Evolutionary conservation across 805 yeast genomes (phyloP), one percentile per base, ranked within the genome.

Genomic region (Komagataella ulmi): DNA sequence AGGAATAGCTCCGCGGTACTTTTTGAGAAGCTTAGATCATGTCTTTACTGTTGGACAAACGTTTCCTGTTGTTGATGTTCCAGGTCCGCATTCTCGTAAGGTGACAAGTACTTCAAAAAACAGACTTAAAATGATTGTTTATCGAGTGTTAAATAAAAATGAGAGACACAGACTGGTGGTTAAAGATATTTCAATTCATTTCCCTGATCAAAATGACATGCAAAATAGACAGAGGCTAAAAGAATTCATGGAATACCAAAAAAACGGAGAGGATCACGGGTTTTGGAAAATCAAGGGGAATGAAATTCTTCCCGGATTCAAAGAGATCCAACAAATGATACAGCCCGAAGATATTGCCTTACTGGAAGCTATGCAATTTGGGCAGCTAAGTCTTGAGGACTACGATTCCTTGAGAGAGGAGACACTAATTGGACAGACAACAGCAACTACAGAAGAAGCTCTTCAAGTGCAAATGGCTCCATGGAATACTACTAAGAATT

Each of bases 151-250:
- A 66, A 88, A 89, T 64, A 79, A 81, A 54, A 81, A 77, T 48
- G 85, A 85, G 2, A 77, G 80, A 44, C 81, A 85, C 45, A 73
- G 98, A 44, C 73, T 93, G 46, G 74, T 87, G 6, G 95, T 93
- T 8, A 83, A 83, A 56, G 98, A 93, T 57, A 87, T 93, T 19
- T 81, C 96, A 0, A 77, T 78, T 50, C 97, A 91, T 70, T 93
- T 93, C 63, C 98, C 99, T 0, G 98, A 89, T 58, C 97, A 90
- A 65, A 90, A 86, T 61, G 98, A 93, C 61, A 90, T 91, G 88
- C 99, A 93, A 65, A 91, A 88, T 63, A 77, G 99, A 59, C 98
- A 91, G 68, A 75, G 97, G 55, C 74, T 93, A 52, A 93, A 93
- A 65, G 99, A 93, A 68, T 93, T 93, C 59, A 93, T 93, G 99